Evolutionary conservation across 2,329 filamentous ascomycete species (phyloP), one percentile per base, ranked within the genome.

Genomic region (Epichloe amarillans): DNA sequence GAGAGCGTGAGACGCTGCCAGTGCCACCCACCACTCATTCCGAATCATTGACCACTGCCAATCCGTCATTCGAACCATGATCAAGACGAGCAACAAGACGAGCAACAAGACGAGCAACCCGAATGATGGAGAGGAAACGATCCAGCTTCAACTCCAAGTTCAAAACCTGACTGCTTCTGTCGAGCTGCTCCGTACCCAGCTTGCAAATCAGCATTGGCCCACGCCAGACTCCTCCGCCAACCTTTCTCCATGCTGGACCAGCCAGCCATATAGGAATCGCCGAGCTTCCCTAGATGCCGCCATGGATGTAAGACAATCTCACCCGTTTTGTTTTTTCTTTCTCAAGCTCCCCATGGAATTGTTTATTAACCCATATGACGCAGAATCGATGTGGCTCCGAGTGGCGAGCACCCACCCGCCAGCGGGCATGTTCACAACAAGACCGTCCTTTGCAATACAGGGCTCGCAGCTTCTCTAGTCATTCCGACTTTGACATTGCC

Each of bases 401-500:
- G 7, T 57, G 40, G 37, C 26, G 19, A 37, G 54, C 56, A 5
- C 46, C 50, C 41, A 56, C 54, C 46, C 55, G 56, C 35, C 60
- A 57, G 52, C 57, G 60, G 30, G 57, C 59, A 19, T 54, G 55
- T 41, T 65, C 62, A 26, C 63, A 64, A 43, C 62, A 65, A 50
- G 55, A 59, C 1, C 52, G 61, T 12, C 54, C 61, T 8, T 62
- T 65, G 1, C 63, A 67, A 33, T 62, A 63, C 54, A 76, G 75
- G 72, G 65, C 67, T 57, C 71, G 73, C 51, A 69, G 64, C 50
- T 61, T 63, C 14, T 75, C 72, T 39, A 69, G 64, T 55, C 62
- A 66, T 35, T 71, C 71, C 10, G 66, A 69, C 26, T 59, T 61
- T 39, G 56, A 66, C 30, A 67, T 66, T 57, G 30, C 38, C 19